phyloP scores from a whole-genome alignment of 768 basidiomycete species.

The Boletellus ananiceps region DNA sequence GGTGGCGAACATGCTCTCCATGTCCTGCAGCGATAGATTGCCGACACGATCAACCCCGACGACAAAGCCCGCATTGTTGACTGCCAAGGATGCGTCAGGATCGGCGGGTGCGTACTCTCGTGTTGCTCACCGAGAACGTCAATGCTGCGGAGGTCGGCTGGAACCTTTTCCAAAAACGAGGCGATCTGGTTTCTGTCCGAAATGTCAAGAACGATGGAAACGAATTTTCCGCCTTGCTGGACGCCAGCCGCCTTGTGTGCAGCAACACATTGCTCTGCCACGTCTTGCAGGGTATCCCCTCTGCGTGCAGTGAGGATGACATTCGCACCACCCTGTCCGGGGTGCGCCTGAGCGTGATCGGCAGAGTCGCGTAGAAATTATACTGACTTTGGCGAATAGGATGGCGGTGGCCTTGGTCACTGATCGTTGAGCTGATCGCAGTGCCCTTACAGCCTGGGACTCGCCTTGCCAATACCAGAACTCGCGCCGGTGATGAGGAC shows the following conservation, averaged over 20 bases:
- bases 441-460: slow-evolving; percentile 22
- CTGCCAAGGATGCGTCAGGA: slow-evolving; percentile 22
- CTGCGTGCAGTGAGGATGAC: slow-evolving; percentile 82
- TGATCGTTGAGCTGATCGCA: neutral
- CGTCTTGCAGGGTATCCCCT: slow-evolving; percentile 63
- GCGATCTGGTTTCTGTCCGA: slow-evolving; percentile 71
- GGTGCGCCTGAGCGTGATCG: neutral
- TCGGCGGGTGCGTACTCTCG: neutral
- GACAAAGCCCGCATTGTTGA: slow-evolving; percentile 88
- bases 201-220: slow-evolving; percentile 71
- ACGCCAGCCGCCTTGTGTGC: slow-evolving; percentile 73
- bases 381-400: slow-evolving; percentile 76
- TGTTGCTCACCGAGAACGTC: slow-evolving; percentile 72
- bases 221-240: slow-evolving; percentile 74
- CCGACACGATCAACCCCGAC: slow-evolving; percentile 86
- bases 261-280: slow-evolving; percentile 58
- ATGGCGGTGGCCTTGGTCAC: slow-evolving; percentile 70
- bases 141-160: slow-evolving; percentile 61
- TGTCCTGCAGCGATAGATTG: slow-evolving; percentile 66
- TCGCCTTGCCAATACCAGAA: slow-evolving; percentile 83
- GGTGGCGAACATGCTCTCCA: slow-evolving; percentile 79
- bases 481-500: slow-evolving; percentile 89
- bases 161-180: slow-evolving; percentile 65
- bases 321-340: slow-evolving; percentile 73
- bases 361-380: neutral